Base-by-base conservation (phyloP, 768 basidiomycete species). In the Mycena latifolia region DNA sequence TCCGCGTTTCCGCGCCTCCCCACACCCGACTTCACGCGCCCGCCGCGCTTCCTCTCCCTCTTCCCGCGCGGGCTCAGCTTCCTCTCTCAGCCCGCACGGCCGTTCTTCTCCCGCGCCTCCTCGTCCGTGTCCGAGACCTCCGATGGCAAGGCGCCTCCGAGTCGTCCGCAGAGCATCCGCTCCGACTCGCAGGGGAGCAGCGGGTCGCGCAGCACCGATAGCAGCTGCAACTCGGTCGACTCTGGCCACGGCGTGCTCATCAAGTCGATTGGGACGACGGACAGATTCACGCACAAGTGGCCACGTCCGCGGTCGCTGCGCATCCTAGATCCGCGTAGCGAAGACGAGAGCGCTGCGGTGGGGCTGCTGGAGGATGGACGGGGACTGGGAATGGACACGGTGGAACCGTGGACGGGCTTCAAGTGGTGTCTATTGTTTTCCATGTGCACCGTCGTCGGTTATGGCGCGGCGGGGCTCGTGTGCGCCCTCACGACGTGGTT, bases 341-440 rank as follows among this genome's bases (percentile, higher is more conserved):
- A 3, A 47, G 64, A 47, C 27, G 54, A 55, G 17, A 18, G 25
- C 22, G 50, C 33, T 6, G 64, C 60, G 41, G 43, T 24, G 10
- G 62, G 31, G 24, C 31, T 64, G 61, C 69, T 80, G 17, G 79
- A 78, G 55, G 79, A 82, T 27, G 78, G 77, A 6, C 74, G 65
- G 28, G 82, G 59, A 79, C 71, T 81, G 47, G 82, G 79, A n/a
- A 67, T 81, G 10, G 79, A 81, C 53, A 71, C 74, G 35, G 71
- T 81, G 17, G 81, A 79, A 35, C 70, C 76, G n/a, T 92, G 91
- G 91, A 88, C 87, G 18, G 58, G 63, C n/a, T 84, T 84, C 72
- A 92, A 91, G 75, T 89, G 87, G 86, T 82, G 80, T 28, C 75
- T 92, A 45, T 71, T 91, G 20, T 51, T 87, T 18, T 90, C 90